These are phyloP conservation scores for Penicillium longicatenatum DNA, from an alignment of 495 filamentous ascomycete genomes.

Conservation along the genomic window DNA sequence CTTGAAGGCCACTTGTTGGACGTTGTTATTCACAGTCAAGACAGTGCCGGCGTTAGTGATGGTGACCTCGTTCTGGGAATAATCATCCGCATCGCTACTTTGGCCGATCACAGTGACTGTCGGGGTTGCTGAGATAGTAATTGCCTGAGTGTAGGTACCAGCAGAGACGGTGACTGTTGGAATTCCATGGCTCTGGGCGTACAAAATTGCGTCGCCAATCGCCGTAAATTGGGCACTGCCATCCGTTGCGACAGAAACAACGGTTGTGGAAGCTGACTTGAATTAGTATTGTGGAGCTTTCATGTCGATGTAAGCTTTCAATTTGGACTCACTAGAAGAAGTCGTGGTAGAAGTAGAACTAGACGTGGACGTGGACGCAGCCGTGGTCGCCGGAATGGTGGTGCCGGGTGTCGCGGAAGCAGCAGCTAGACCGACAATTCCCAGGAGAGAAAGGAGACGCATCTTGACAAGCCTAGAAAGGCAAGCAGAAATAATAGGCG, in stretches of 20 bases:
- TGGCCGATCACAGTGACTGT: constrained; percentile 11
- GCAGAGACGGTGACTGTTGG: constrained; percentile 16
- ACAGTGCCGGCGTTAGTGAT: constrained; percentile 10
- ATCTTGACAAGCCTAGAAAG: constrained; percentile 7
- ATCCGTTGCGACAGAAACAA: constrained; percentile 6
- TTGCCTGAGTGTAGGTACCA: constrained; percentile 13
- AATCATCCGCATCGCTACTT: constrained; percentile 3
- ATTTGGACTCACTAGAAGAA: constrained; percentile 1
- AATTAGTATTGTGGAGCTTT: background rate
- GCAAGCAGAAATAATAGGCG: background rate
- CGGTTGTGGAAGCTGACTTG: constrained; percentile 1
- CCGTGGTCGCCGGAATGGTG: background rate
- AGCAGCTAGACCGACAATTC: background rate
- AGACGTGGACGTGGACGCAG: background rate
- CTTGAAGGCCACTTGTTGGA: constrained; percentile 13
- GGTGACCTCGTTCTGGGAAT: constrained; percentile 5
- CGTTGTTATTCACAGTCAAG: constrained; percentile 13
- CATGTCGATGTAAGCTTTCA: background rate
- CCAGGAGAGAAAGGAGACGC: constrained; percentile 2
- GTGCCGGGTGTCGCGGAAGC: background rate
- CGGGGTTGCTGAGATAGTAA: constrained; percentile 14
- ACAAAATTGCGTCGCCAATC: constrained; percentile 14
- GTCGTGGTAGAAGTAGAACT: background rate
- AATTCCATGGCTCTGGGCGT: constrained; percentile 15
- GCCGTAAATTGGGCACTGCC: constrained; percentile 15